Conservation (phyloP, 768 basidiomycete genomes). For the Leccinum rimulosum region DNA sequence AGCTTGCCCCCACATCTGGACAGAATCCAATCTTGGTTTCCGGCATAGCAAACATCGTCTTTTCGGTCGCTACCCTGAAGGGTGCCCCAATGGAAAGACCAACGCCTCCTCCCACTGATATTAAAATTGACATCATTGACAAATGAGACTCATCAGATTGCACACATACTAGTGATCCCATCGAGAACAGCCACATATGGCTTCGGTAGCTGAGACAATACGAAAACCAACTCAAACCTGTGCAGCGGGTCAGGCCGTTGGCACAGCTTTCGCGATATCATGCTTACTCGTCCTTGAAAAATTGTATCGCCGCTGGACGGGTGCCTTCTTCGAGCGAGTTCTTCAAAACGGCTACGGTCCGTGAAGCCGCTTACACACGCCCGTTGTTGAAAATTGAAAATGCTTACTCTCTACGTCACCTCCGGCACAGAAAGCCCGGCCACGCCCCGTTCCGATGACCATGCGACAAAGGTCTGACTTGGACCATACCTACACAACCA, state of each 20-base stretch:
- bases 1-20: constrained; percentile 92
- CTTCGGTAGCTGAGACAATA: constrained; percentile 67
- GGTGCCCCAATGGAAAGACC: constrained; percentile 82
- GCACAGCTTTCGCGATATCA: constrained; percentile 4
- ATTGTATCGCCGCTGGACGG: constrained; percentile 67
- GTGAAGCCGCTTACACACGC: constrained; percentile 5
- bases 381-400: constrained; percentile 6
- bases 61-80: constrained; percentile 92
- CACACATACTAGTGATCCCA: constrained; percentile 78
- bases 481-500: constrained; percentile 62
- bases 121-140: not conserved
- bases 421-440: constrained; percentile 88
- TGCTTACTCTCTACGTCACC: constrained; percentile 88
- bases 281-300: constrained; percentile 87
- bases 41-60: constrained; percentile 92
- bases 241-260: constrained; percentile 11
- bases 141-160: constrained; percentile 6
- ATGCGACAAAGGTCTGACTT: constrained; percentile 66
- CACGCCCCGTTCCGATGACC: constrained; percentile 69
- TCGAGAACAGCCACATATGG: constrained; percentile 92
- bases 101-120: constrained; percentile 90
- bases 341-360: constrained; percentile 50
- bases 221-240: constrained; percentile 80
- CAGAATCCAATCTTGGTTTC: constrained; percentile 90
- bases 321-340: constrained; percentile 50